These are phyloP conservation scores for Colletotrichum lini DNA, from an alignment of 2,329 filamentous ascomycete species.

Conservation along the genomic window DNA sequence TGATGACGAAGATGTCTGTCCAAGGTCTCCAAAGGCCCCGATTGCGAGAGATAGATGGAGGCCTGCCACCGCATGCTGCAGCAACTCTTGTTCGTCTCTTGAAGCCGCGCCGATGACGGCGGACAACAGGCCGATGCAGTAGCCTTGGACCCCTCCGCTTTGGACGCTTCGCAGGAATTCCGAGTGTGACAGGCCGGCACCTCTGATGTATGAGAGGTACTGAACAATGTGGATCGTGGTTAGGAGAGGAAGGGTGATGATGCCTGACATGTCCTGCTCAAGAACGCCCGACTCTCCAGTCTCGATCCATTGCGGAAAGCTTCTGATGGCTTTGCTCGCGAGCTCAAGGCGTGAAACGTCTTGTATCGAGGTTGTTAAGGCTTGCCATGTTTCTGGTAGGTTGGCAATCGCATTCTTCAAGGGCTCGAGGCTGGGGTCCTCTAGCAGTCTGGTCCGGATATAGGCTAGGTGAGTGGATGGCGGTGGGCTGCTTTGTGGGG, in stretches of 20 bases:
- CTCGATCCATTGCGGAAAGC: background rate
- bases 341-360: background rate
- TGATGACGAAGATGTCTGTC: constrained; percentile 14
- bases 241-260: background rate
- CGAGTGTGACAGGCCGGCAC: background rate
- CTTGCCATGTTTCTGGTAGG: background rate
- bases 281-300: background rate
- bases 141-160: constrained; percentile 41
- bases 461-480: constrained; percentile 36
- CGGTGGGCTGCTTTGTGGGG: constrained; percentile 40
- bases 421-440: background rate
- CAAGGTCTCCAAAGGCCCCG: constrained; percentile 42
- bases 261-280: background rate
- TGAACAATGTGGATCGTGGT: background rate
- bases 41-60: constrained; percentile 41
- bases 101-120: constrained; percentile 40
- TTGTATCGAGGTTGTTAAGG: too few species aligned
- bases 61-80: constrained; percentile 29
- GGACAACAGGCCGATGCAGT: constrained; percentile 42
- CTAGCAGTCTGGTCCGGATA: constrained; percentile 29
- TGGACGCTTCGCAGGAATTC: constrained; percentile 5
- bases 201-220: background rate
- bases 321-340: background rate
- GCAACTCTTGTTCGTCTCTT: constrained; percentile 36
- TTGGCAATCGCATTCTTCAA: background rate